A percentile compares a stretch with the other conserved stretches of the same genome.
phyloP scores from a whole-genome alignment of 495 filamentous ascomycete species.

The Talaromyces stipitatus region DNA sequence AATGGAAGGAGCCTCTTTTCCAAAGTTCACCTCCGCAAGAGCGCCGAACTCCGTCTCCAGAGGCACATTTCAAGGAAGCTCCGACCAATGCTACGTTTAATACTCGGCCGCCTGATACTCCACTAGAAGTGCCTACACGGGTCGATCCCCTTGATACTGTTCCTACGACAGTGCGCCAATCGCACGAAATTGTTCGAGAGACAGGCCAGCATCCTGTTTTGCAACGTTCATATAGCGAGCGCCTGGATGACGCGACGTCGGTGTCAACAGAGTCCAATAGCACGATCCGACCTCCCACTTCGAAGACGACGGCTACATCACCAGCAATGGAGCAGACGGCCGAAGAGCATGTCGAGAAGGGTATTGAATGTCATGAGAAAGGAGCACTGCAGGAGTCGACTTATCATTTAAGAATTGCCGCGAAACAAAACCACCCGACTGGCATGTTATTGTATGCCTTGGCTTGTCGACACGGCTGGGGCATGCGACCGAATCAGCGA shows the following conservation, averaged over 20 bases:
- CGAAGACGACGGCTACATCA: conserved; percentile 24
- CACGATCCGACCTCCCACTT: conserved; percentile 52
- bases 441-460: conserved; percentile 95
- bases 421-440: conserved; percentile 74
- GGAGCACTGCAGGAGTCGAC: conserved; percentile 86
- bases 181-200: conserved; percentile 6
- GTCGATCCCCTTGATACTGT: conserved; percentile 6
- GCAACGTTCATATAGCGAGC: conserved; percentile 18
- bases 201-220: not conserved
- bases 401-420: conserved; percentile 89
- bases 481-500: conserved; percentile 80
- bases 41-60: conserved; percentile 28
- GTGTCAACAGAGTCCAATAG: conserved; percentile 59
- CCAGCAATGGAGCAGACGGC: conserved; percentile 52
- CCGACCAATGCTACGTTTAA: not conserved
- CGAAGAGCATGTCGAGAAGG: conserved; percentile 83
- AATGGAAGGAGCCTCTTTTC: conserved; percentile 51
- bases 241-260: conserved; percentile 40
- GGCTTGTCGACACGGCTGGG: conserved; percentile 97
- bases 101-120: not conserved
- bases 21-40: conserved; percentile 42
- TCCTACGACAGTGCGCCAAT: not conserved
- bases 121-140: not conserved
- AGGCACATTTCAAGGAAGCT: not conserved
- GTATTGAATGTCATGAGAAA: conserved; percentile 78